A percentile compares a stretch with the other conserved stretches of the same genome.
Conservation (phyloP, 2,329 filamentous ascomycete species). For the Trichoderma pleuroti region DNA sequence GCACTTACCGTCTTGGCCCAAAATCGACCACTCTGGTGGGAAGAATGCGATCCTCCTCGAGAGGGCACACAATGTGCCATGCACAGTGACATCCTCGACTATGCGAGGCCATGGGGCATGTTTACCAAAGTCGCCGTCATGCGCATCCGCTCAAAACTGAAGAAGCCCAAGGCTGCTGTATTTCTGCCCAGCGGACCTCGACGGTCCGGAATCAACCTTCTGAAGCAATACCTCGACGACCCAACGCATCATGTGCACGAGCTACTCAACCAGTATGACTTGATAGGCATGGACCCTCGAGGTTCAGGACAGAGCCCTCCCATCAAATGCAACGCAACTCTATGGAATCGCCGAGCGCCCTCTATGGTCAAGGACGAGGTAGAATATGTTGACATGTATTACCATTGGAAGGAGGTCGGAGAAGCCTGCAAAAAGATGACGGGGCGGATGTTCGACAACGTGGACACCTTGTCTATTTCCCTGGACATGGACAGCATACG, state of each 20-base stretch:
- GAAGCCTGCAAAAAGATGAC: background rate
- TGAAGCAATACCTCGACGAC: background rate
- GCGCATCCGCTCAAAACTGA: background rate
- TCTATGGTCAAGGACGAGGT: conserved; percentile 15
- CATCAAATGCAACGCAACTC: background rate
- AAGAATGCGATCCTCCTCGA: background rate
- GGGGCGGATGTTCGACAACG: background rate
- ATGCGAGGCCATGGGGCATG: background rate
- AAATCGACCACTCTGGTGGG: background rate
- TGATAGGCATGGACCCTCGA: background rate
- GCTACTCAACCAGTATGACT: background rate
- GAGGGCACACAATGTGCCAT: background rate
- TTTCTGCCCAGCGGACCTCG: background rate
- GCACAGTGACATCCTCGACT: background rate
- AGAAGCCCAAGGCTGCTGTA: background rate
- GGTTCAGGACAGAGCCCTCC: background rate
- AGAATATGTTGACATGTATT: background rate
- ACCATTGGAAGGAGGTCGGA: background rate
- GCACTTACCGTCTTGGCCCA: background rate
- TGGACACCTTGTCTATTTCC: background rate
- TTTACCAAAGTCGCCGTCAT: background rate
- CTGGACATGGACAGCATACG: background rate
- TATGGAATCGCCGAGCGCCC: background rate
- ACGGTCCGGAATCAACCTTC: background rate
- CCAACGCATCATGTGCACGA: background rate